Evolutionary conservation across 1,284 basidiomycete genomes (phyloP).

Genomic region (Entoloma clypeatum): DNA sequence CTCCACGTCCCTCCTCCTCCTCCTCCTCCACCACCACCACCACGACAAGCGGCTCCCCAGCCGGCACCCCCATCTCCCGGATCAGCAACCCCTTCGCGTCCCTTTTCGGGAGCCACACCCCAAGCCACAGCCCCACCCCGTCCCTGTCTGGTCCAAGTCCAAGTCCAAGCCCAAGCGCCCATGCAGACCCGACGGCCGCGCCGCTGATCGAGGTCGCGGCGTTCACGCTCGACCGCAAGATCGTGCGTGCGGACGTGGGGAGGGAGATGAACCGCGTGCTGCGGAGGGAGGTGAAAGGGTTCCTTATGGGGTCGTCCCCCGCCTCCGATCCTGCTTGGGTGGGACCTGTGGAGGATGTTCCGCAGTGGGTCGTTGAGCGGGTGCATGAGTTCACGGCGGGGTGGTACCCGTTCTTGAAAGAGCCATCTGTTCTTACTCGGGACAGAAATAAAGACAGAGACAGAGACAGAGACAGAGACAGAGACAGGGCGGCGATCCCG

Average conservation of each 20-base stretch:
- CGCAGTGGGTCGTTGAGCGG: constrained; percentile 64
- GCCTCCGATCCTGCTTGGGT: constrained; percentile 15
- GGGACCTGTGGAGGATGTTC: constrained; percentile 28
- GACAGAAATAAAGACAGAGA: constrained; percentile 10
- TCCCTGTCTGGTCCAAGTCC: too few relatives aligned
- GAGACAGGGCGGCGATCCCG: constrained; percentile 19
- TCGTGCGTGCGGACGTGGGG: constrained; percentile 54
- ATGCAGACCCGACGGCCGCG: constrained; percentile 6
- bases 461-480: constrained; percentile 18
- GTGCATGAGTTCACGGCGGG: constrained; percentile 51
- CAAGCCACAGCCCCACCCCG: constrained; percentile 2
- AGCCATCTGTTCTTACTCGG: constrained; percentile 8
- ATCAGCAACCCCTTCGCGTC: constrained; percentile 65
- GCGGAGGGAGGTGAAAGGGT: constrained; percentile 53
- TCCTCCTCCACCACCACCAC: constrained; percentile 20
- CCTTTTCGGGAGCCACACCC: constrained; percentile 46
- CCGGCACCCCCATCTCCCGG: constrained; percentile 43
- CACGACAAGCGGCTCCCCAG: constrained; percentile 42
- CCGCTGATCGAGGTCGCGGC: constrained; percentile 50
- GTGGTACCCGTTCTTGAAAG: constrained; percentile 48
- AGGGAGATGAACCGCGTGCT: constrained; percentile 58
- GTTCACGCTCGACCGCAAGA: constrained; percentile 50
- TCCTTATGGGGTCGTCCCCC: constrained; percentile 36
- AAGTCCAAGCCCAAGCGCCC: background rate
- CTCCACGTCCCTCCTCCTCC: constrained; percentile 43